Percentiles rank a stretch among this genome's conserved stretches.
These are phyloP conservation scores for Tuber magnatum DNA, from an alignment of 495 filamentous ascomycete species.

Conservation along the genomic window DNA sequence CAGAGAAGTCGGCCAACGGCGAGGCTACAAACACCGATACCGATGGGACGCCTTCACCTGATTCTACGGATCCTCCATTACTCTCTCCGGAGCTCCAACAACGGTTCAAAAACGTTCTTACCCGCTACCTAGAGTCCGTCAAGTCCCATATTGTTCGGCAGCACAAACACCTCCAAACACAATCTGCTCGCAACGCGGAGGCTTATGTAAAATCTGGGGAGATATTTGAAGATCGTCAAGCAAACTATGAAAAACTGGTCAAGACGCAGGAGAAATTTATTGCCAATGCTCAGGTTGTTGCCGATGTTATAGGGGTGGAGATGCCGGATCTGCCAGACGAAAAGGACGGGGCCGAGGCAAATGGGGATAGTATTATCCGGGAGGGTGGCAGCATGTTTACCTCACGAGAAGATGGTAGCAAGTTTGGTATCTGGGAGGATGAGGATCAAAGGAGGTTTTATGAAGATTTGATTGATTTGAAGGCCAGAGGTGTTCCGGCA, in stretches of 20 bases:
- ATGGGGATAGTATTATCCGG: conserved; percentile 47
- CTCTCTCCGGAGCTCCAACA: conserved; percentile 68
- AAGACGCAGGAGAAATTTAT: conserved; percentile 89
- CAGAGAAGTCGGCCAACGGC: conserved; percentile 47
- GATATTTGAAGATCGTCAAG: conserved; percentile 95
- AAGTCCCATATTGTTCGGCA: conserved; percentile 81
- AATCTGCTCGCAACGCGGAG: conserved; percentile 90
- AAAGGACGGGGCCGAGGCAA: conserved; percentile 54
- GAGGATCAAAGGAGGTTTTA: conserved; percentile 97
- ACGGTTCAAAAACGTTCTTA: conserved; percentile 80
- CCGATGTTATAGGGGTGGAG: conserved; percentile 79
- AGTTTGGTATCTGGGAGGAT: conserved; percentile 95
- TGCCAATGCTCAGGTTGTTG: conserved; percentile 81
- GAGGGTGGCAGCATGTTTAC: conserved; percentile 78
- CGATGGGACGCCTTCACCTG: conserved; percentile 35
- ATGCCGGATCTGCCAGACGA: conserved; percentile 90
- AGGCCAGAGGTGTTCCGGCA: conserved; percentile 78
- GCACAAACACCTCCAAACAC: conserved; percentile 72
- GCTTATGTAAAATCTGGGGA: conserved; percentile 98
- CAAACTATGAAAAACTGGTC: conserved; percentile 85
- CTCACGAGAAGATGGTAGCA: conserved; percentile 85
- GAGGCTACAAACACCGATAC: conserved; percentile 45
- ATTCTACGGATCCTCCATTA: conserved; percentile 61
- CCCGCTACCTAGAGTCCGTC: conserved; percentile 87
- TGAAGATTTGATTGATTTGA: conserved; percentile 90